phyloP scores from a whole-genome alignment of 805 yeast genomes.

The Ogataea pini region DNA sequence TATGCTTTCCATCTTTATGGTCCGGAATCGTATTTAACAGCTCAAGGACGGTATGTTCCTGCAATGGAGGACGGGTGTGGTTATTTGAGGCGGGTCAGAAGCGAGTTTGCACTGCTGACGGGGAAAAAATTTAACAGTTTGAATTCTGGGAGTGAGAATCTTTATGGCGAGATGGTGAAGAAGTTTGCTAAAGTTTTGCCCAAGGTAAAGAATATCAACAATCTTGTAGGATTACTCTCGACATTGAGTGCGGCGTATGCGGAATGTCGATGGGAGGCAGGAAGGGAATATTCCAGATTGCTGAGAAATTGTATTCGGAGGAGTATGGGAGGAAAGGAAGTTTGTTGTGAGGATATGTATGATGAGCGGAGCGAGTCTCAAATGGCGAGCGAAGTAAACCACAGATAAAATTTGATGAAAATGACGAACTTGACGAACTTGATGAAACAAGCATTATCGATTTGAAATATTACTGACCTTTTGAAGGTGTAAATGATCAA shows the following conservation, averaged over 20 bases:
- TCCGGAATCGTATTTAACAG: slow-evolving; percentile 41
- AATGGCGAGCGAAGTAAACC: neutral
- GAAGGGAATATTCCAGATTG: slow-evolving; percentile 52
- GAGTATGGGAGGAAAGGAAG: slow-evolving; percentile 48
- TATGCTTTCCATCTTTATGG: slow-evolving; percentile 48
- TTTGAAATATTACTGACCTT: too few species aligned
- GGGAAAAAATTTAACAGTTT: slow-evolving; percentile 18
- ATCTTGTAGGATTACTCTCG: slow-evolving; percentile 53
- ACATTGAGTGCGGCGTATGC: slow-evolving; percentile 39
- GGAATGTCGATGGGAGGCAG: slow-evolving; percentile 53
- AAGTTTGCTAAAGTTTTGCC: slow-evolving; percentile 39
- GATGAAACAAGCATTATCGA: too few species aligned
- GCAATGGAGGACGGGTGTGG: slow-evolving; percentile 50
- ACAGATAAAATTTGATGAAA: neutral
- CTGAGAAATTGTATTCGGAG: slow-evolving; percentile 52
- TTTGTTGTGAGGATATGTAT: slow-evolving; percentile 53
- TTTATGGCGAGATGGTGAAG: slow-evolving; percentile 28
- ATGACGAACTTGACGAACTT: neutral
- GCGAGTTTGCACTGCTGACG: slow-evolving; percentile 34
- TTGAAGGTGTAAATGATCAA: too few species aligned
- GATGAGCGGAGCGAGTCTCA: neutral
- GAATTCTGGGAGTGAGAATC: slow-evolving; percentile 6
- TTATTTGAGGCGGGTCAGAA: slow-evolving; percentile 48
- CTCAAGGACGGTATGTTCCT: slow-evolving; percentile 14
- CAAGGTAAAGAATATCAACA: slow-evolving; percentile 41